Evolutionary conservation across 192 early-diverging fungal genomes (phyloP).

Genomic region (Spizellomyces punctatus): DNA sequence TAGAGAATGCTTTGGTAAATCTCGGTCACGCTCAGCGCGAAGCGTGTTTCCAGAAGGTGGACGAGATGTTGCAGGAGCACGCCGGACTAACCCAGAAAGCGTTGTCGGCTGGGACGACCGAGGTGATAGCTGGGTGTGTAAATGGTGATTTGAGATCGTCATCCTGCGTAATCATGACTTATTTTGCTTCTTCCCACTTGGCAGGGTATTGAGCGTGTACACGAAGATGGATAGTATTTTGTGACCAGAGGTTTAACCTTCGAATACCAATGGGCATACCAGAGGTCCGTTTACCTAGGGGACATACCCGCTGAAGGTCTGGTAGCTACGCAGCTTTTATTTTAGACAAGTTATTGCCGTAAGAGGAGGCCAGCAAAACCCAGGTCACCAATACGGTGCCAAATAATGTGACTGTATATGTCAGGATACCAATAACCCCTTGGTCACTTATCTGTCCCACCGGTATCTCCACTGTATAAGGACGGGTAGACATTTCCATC

Average conservation of each 20-base stretch:
- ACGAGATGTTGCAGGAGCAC: constrained; percentile 88
- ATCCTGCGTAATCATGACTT: neutral
- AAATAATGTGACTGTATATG: neutral
- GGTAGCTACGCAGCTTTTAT: neutral
- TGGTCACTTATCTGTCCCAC: no score
- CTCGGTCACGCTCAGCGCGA: constrained; percentile 86
- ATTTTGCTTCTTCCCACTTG: neutral
- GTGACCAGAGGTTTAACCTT: constrained; percentile 11
- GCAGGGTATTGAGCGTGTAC: constrained; percentile 78
- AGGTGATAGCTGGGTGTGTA: constrained; percentile 57
- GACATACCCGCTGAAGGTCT: no score
- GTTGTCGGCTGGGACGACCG: constrained; percentile 49
- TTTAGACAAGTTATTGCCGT: neutral
- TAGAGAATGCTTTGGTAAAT: constrained; percentile 90
- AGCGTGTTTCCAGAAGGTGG: constrained; percentile 83
- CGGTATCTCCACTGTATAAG: no score
- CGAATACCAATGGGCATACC: neutral
- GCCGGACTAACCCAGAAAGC: constrained; percentile 62
- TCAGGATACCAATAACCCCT: no score
- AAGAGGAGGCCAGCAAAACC: neutral
- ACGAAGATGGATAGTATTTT: constrained; percentile 89
- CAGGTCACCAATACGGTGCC: neutral
- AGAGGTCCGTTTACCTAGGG: neutral
- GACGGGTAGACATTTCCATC: no score
- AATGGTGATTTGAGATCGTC: neutral